Percentiles rank a stretch among this genome's conserved stretches.
Conservation (phyloP, 2,329 filamentous ascomycete species). For the Epichloe sp. region DNA sequence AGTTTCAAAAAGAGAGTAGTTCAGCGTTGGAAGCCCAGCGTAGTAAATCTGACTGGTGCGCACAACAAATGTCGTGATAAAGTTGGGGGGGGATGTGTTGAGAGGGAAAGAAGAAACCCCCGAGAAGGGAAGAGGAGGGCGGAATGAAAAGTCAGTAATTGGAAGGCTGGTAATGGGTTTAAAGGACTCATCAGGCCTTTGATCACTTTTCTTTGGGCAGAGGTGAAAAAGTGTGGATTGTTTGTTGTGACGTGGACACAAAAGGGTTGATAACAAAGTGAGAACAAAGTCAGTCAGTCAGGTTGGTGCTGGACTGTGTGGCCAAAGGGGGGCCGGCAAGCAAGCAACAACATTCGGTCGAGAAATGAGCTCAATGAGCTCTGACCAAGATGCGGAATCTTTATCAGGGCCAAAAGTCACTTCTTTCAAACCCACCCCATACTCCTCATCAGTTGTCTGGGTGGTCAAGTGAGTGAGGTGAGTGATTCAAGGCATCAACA, state of each 20-base stretch:
- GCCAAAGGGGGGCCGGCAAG: not conserved
- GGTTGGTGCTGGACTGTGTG: not conserved
- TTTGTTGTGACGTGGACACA: not conserved
- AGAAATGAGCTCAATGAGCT: not conserved
- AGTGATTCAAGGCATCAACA: too few relatives aligned
- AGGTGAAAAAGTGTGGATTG: too few relatives aligned
- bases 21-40: too few relatives aligned
- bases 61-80: too few relatives aligned
- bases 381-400: not conserved
- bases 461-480: not conserved
- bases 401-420: too few relatives aligned
- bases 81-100: not conserved
- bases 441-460: not conserved
- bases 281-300: slow-evolving; percentile 5
- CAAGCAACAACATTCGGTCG: not conserved
- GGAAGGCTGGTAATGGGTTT: not conserved
- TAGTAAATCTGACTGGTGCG: too few relatives aligned
- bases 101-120: not conserved
- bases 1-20: too few relatives aligned
- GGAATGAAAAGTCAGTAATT: not conserved
- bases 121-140: not conserved
- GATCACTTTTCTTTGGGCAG: not conserved
- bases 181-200: not conserved
- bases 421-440: too few relatives aligned
- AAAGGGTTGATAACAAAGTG: slow-evolving; percentile 3